Evolutionary conservation across 805 yeast genomes (phyloP).

Genomic region (Saturnispora hagleri): DNA sequence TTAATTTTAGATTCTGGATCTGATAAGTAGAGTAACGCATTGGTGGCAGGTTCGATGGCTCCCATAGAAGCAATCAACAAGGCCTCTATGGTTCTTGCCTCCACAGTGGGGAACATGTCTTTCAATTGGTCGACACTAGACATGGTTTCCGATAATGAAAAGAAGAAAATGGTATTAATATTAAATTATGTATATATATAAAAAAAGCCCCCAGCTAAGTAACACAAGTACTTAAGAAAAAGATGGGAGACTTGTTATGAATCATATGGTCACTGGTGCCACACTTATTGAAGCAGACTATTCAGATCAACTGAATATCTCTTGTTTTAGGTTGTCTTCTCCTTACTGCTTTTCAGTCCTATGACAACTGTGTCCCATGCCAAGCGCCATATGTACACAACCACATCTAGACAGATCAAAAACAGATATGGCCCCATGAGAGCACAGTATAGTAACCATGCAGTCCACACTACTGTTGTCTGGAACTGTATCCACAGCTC

Average conservation of each 20-base stretch:
- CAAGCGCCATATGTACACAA: slow-evolving; percentile 19
- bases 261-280: neutral
- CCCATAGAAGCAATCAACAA: slow-evolving; percentile 82
- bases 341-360: neutral
- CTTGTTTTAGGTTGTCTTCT: neutral
- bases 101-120: slow-evolving; percentile 81
- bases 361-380: neutral
- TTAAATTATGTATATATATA: neutral
- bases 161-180: neutral
- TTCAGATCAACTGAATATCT: neutral
- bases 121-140: slow-evolving; percentile 33
- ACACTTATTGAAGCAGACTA: neutral
- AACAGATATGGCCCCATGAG: slow-evolving; percentile 19
- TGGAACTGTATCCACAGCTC: neutral
- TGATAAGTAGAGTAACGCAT: slow-evolving; percentile 69
- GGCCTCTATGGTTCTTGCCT: slow-evolving; percentile 62
- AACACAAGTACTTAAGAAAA: neutral
- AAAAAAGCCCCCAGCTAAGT: neutral
- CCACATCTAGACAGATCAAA: slow-evolving; percentile 17
- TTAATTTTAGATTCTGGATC: slow-evolving; percentile 60
- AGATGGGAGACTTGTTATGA: neutral
- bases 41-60: slow-evolving; percentile 74
- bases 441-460: slow-evolving; percentile 4
- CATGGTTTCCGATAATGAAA: neutral
- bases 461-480: neutral